Base-by-base conservation (phyloP, 257 asterid genomes). In the Fraxinus cuspidata region DNA sequence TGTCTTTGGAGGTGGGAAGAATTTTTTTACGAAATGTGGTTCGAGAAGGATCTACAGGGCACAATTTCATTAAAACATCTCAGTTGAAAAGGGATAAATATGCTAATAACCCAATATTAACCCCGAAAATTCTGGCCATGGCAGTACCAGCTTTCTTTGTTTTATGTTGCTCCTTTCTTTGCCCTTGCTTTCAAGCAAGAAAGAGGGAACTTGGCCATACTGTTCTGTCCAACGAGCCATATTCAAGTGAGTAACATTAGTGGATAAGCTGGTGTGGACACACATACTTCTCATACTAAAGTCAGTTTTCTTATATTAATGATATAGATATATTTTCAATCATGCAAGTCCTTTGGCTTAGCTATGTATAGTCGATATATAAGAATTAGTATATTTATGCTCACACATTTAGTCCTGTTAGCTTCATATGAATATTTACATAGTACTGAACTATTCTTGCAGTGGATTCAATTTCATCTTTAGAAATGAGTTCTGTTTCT, bases 161-260 rank as follows among this genome's bases (percentile, higher is more conserved):
- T 34, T 78, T 92, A 6, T 91, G 97, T 70, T 93, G 99, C 70
- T 85, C 85, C 32, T 66, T 93, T 49, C 13, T 93, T 53, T 96
- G 99, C 81, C 97, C 99, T 10, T 96, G 99, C 86, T 92, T 85
- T 83, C 96, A 89, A 42, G 83, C 99, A 60, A 92, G 86, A 85
- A 91, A 87, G 83, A 90, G 81, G 76, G 92, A 87, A 73, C 71
- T 83, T 34, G 86, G 73, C 53, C 90, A 85, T 79, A 87, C 87
- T 9, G 90, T 87, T 84, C 86, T 89, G 84, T 85, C 88, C 28
- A 87, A 86, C 86, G 97, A 95, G 77, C 92, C 86, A 51, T 79
- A 74, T 84, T 93, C 97, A 77, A 84, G 99, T 96, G 84, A 92
- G 97, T 89, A 31, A 47, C 56, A 47, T 15, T 44, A 12, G 70